Conservation (phyloP, 345 rosid genomes). For the Linum tenue region DNA sequence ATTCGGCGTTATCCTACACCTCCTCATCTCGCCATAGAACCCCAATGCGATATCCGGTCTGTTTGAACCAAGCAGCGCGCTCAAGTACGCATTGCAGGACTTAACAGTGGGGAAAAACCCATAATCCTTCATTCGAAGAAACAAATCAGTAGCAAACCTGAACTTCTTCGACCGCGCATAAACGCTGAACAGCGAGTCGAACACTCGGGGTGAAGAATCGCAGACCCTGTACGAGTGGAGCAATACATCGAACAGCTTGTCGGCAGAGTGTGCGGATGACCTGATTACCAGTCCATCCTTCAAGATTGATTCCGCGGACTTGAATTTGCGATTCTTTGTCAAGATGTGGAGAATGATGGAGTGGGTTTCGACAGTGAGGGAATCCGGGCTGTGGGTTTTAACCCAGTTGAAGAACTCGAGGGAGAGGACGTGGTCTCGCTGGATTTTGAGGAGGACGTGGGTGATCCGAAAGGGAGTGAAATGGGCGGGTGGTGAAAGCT, state of each 20-base stretch:
- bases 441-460: slow-evolving; percentile 51
- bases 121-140: slow-evolving; percentile 51
- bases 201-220: slow-evolving; percentile 66
- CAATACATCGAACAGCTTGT: slow-evolving; percentile 47
- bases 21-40: slow-evolving; percentile 58
- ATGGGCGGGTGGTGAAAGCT: slow-evolving; percentile 24
- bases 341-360: slow-evolving; percentile 63
- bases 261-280: slow-evolving; percentile 32
- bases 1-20: slow-evolving; percentile 62
- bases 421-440: slow-evolving; percentile 56
- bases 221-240: slow-evolving; percentile 58
- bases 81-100: slow-evolving; percentile 77
- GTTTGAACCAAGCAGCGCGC: slow-evolving; percentile 44
- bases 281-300: slow-evolving; percentile 21
- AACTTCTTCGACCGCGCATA: slow-evolving; percentile 63
- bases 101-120: slow-evolving; percentile 59
- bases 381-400: slow-evolving; percentile 30
- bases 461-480: slow-evolving; percentile 47
- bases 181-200: slow-evolving; percentile 62
- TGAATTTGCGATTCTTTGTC: slow-evolving; percentile 57
- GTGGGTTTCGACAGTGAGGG: slow-evolving; percentile 46
- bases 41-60: slow-evolving; percentile 55
- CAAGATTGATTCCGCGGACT: slow-evolving; percentile 54
- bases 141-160: slow-evolving; percentile 52
- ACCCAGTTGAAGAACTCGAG: slow-evolving; percentile 71